These are phyloP conservation scores for Aegle marmelos DNA, from an alignment of 345 rosid genomes.

Conservation along the genomic window DNA sequence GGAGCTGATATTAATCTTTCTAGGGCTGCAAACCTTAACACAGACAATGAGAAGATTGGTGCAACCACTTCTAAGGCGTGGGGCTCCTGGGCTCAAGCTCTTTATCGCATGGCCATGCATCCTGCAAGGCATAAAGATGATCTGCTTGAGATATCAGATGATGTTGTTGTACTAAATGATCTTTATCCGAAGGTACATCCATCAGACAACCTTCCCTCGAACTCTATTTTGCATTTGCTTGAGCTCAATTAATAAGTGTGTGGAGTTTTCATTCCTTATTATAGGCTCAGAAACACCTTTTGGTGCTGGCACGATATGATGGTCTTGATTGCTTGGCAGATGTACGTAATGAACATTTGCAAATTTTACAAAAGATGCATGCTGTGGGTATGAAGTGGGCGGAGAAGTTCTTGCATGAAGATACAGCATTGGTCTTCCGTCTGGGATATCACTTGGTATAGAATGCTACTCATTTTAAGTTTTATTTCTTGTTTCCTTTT, in stretches of 20 bases:
- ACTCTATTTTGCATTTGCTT: constrained; percentile 2
- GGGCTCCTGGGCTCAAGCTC: constrained; percentile 84
- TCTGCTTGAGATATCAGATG: constrained; percentile 55
- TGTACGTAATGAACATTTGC: constrained; percentile 58
- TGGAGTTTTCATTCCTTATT: constrained; percentile 2
- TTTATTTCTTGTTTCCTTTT: background rate
- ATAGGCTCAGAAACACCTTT: constrained; percentile 76
- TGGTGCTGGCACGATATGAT: constrained; percentile 57
- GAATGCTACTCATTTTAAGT: background rate
- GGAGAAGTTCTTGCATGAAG: constrained; percentile 60
- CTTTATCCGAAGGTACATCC: constrained; percentile 71
- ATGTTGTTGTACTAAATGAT: constrained; percentile 72
- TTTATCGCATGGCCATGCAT: constrained; percentile 62
- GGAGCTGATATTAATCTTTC: constrained; percentile 14
- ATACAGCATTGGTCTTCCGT: constrained; percentile 70
- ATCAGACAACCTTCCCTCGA: background rate
- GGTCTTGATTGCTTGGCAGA: constrained; percentile 71
- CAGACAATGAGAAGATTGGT: constrained; percentile 24
- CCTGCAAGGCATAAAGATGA: constrained; percentile 64
- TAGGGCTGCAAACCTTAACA: constrained; percentile 19
- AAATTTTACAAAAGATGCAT: constrained; percentile 59
- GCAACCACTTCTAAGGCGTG: constrained; percentile 39
- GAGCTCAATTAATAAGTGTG: background rate
- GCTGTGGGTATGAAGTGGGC: constrained; percentile 74
- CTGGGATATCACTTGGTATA: constrained; percentile 94